These are phyloP conservation scores for Suhomyces panamericanus DNA, from an alignment of 1,139 yeast species.

Conservation along the genomic window DNA sequence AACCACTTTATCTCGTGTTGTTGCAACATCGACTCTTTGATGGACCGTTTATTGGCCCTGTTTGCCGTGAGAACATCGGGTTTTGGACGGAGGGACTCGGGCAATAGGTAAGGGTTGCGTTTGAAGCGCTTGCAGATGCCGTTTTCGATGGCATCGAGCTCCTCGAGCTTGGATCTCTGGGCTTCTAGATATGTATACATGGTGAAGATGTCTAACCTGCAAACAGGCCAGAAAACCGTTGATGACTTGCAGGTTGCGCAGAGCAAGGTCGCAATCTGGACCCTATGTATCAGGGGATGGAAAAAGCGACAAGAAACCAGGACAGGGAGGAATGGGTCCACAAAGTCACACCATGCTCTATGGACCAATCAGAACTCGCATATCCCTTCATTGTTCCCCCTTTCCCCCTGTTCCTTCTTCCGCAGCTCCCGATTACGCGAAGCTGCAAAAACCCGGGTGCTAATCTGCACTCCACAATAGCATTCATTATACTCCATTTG, in stretches of 20 bases:
- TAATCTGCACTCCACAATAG: not conserved
- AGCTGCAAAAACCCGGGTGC: not conserved
- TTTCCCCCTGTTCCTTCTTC: not conserved
- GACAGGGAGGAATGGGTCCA: too few species aligned
- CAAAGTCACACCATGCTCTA: too few species aligned
- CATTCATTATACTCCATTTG: not conserved
- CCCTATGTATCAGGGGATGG: too few species aligned
- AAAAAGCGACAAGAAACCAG: too few species aligned
- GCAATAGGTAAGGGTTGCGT: conserved; percentile 28
- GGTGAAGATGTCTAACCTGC: not conserved
- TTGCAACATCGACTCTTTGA: conserved; percentile 53
- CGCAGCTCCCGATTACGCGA: not conserved
- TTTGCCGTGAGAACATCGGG: conserved; percentile 8
- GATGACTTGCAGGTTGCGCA: not conserved
- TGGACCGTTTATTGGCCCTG: conserved; percentile 31
- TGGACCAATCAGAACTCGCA: not conserved
- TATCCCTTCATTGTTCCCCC: too few species aligned
- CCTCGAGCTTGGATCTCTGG: conserved; percentile 40
- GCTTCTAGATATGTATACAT: conserved; percentile 37
- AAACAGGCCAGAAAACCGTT: not conserved
- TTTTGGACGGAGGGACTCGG: conserved; percentile 5
- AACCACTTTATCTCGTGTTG: conserved; percentile 68
- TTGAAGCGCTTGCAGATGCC: conserved; percentile 34
- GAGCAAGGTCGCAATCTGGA: not conserved
- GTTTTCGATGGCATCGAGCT: conserved; percentile 36